A percentile compares a stretch with the other conserved stretches of the same genome.
Conservation (phyloP, 2,329 filamentous ascomycete genomes). For the Tolypocladium ovalisporum region DNA sequence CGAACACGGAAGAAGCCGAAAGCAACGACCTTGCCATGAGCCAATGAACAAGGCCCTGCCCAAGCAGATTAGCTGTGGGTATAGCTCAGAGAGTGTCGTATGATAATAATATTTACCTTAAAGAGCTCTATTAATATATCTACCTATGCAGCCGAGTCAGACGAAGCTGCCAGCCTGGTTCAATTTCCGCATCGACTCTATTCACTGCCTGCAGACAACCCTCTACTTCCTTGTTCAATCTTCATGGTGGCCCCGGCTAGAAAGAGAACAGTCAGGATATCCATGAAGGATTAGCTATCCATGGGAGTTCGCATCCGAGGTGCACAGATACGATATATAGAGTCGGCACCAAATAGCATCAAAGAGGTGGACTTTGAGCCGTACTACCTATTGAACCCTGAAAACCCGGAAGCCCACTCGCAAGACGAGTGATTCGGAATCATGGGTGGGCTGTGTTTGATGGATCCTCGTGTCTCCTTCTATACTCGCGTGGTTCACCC, state of each 20-base stretch:
- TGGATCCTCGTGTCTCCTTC: not conserved
- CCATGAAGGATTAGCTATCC: not conserved
- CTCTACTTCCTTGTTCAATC: not conserved
- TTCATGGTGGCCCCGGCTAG: not conserved
- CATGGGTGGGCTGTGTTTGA: not conserved
- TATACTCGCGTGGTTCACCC: not conserved
- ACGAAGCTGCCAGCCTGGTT: not conserved
- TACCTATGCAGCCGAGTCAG: not conserved
- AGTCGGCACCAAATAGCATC: not conserved
- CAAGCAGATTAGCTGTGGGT: too few species aligned
- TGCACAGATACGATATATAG: not conserved
- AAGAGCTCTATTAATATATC: too few species aligned
- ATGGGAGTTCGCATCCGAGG: not conserved
- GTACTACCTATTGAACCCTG: not conserved
- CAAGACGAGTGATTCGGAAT: not conserved
- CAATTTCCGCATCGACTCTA: not conserved
- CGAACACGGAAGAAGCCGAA: too few species aligned
- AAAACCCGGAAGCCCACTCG: not conserved
- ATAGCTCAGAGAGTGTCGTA: too few species aligned
- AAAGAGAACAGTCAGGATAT: not conserved
- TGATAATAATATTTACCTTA: too few species aligned
- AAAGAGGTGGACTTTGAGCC: not conserved
- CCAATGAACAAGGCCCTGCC: too few species aligned
- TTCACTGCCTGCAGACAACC: not conserved
- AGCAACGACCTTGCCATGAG: too few species aligned